Conservation (phyloP, 148 eudicot species). For the Heliosperma pusillum region DNA sequence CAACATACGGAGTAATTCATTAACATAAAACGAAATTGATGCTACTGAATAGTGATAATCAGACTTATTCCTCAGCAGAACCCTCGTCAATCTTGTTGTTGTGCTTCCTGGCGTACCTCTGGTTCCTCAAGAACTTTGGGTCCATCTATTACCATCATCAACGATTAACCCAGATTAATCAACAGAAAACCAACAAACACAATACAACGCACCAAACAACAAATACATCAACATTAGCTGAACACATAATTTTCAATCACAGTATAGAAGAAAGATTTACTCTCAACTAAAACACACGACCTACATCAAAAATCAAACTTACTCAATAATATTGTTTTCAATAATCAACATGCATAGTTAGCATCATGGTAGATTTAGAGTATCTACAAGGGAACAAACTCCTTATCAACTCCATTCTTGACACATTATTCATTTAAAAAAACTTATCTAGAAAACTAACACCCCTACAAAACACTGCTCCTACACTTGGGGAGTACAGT, state of each 20-base stretch:
- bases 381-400: too few species aligned
- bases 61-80: slow-evolving; percentile 33
- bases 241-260: too few species aligned
- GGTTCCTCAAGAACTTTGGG: slow-evolving; percentile 88
- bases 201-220: background rate
- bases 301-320: background rate
- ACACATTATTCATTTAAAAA: too few species aligned
- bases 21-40: slow-evolving; percentile 2
- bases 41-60: slow-evolving; percentile 12
- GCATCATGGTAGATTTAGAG: too few species aligned
- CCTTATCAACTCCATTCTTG: too few species aligned
- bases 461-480: too few species aligned
- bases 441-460: too few species aligned
- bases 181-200: background rate
- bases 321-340: too few species aligned
- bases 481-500: too few species aligned
- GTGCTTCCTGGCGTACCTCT: slow-evolving; percentile 95
- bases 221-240: too few species aligned
- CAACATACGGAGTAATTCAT: background rate
- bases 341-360: too few species aligned
- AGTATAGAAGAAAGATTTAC: too few species aligned
- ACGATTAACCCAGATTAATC: background rate
- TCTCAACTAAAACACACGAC: background rate
- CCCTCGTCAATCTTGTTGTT: slow-evolving; percentile 54
- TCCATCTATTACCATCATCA: slow-evolving; percentile 50